Evolutionary conservation across 768 basidiomycete species (phyloP), one percentile per base, ranked within the genome.

Genomic region (Boletales sp.): DNA sequence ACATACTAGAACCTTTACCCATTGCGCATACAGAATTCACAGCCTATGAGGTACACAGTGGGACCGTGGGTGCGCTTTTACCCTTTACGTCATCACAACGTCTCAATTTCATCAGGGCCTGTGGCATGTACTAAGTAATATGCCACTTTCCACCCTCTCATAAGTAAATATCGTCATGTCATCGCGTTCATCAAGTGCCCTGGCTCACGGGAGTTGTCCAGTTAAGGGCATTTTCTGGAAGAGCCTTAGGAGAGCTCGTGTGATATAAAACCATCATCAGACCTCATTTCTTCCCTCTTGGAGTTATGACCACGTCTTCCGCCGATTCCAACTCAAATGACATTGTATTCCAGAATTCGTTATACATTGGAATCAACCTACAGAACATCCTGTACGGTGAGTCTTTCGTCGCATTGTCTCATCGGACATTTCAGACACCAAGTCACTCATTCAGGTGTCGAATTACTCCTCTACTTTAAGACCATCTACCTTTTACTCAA

Each of bases 301-400:
- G 3, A 2, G 39, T 9, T n/a, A 57, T 48, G 55, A 3, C 38
- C 10, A 28, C 18, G 14, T 32, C 53, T 3, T 8, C 41, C 13
- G 30, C 44, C 2, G 36, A 30, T 15, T 10, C 39, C 38, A 7
- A 3, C 11, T 17, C 46, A 2, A 28, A 28, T 19, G 34, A 39
- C 8, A 36, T 18, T 7, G 1, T 49, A 13, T 56, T 56, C 32
- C 43, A 60, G 39, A 44, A 47, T 11, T 42, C 25, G 35, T 33
- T 59, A 25, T 61, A 55, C 33, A 21, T 57, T 1, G 58, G 49
- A 21, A 41, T 57, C 1, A 54, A 51, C 39, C 11, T 61, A 18
- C 44, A 61, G n/a, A 28, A 46, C 13, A 51, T 60, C 14, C 13
- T 60, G 31, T 60, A 60, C 30, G 57, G 57, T 54, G 33, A 42